Evolutionary conservation across 345 rosid genomes (phyloP), one percentile per base, ranked within the genome.

Genomic region (Pistacia integerrima): DNA sequence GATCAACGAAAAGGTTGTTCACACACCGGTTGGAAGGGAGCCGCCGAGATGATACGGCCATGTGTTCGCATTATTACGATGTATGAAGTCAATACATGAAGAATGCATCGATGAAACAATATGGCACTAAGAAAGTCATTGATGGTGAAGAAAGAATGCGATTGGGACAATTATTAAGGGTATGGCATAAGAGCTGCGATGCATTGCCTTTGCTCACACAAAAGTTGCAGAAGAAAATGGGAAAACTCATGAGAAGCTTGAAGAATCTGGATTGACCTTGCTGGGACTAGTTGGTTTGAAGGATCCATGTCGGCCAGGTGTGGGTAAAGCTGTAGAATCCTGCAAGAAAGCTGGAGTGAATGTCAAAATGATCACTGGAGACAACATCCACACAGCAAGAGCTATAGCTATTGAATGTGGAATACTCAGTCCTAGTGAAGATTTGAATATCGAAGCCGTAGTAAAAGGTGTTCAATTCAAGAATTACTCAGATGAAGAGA

Each of bases 21-120:
- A 82, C 7, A 78, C 70, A 51, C 90, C 87, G n/a, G n/a, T 67
- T 85, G 90, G 89, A 87, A 89, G 60, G 90, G 92, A 65, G 89
- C 85, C n/a, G n/a, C 90, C 1, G 92, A 89, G 78, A 85, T 85
- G 76, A 82, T 87, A n/a, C 38, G 16, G 82, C 85, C 9, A 79
- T 82, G 77, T 87, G 88, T 64, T 77, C 87, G 14, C 51, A 11
- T 58, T 85, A 78, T 62, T 80, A 73, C 65, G 79, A 28, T 14
- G 60, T n/a, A n/a, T n/a, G 36, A 74, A 69, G 10, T n/a, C n/a
- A n/a, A n/a, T n/a, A n/a, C n/a, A n/a, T n/a, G n/a, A n/a, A n/a
- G n/a, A n/a, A n/a, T n/a, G n/a, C n/a, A n/a, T n/a, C n/a, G n/a
- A n/a, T n/a, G n/a, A n/a, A n/a, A n/a, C n/a, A n/a, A n/a, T n/a